Evolutionary conservation across 1,139 yeast genomes (phyloP).

Genomic region (Saccharomyces hybrid): DNA sequence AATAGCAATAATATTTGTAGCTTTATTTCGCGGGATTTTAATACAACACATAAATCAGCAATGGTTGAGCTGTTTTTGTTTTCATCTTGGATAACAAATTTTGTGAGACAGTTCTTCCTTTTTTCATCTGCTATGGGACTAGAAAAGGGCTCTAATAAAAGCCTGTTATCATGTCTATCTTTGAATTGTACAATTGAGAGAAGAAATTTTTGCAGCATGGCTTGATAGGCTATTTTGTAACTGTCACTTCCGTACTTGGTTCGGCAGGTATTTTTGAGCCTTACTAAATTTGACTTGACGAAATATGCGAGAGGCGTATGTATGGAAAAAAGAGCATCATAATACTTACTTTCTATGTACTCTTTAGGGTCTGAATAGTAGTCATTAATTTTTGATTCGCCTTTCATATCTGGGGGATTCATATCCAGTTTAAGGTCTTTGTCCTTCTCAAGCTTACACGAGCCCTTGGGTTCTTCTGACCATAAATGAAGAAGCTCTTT

Average conservation of each 20-base stretch:
- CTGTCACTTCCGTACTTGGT: no score
- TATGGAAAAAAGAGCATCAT: conserved; percentile 22
- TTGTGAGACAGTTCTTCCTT: no score
- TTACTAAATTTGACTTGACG: conserved; percentile 26
- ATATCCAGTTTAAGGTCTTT: conserved; percentile 15
- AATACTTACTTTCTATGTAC: conserved; percentile 24
- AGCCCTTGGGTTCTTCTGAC: conserved; percentile 11
- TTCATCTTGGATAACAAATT: conserved; percentile 4
- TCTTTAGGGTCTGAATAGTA: conserved; percentile 12
- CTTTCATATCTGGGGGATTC: conserved; percentile 14
- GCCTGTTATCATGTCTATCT: conserved; percentile 14
- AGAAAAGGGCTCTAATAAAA: not conserved
- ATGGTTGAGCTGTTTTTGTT: not conserved
- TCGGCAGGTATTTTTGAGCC: conserved; percentile 25
- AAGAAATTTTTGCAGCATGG: conserved; percentile 10
- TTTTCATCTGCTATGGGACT: conserved; percentile 4
- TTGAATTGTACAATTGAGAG: conserved; percentile 20
- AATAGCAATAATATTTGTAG: conserved; percentile 57
- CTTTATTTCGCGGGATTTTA: conserved; percentile 62
- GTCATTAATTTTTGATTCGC: conserved; percentile 1
- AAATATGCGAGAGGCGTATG: conserved; percentile 27
- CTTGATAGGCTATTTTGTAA: conserved; percentile 10
- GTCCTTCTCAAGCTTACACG: conserved; percentile 3
- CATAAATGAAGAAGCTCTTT: conserved; percentile 15
- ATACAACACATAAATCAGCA: conserved; percentile 16